Evolutionary conservation across 2,329 filamentous ascomycete species (phyloP), one percentile per base, ranked within the genome.

Genomic region (Penicillium polonicum): DNA sequence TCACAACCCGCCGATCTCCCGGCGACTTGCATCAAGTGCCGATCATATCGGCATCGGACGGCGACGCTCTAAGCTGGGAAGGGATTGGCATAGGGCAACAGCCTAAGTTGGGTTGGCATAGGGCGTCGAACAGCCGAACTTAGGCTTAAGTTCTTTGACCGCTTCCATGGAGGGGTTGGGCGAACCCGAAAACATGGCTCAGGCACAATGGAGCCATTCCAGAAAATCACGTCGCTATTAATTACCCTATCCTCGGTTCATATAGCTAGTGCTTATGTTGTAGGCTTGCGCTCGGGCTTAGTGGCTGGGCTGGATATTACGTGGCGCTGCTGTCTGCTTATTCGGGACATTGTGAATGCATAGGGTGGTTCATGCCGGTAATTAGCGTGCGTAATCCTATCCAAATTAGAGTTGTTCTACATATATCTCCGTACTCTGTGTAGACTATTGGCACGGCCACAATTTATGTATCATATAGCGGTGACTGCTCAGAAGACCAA

Each of bases 1-100:
- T 23, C 48, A 13, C 13, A 54, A 29, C 49, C 48, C 52, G 60
- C 57, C 38, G 63, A 65, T 65, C 63, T 65, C 63, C 62, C 63
- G 63, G 27, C 53, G 48, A 38, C 52, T 65, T 65, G 58, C 63
- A 59, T 64, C 51, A 56, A 55, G 52, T 27, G 62, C 39, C 48
- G 58, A 64, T 65, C 58, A 38, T 54, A 33, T 48, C 49, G 35
- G 19, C 12, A 50, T 57, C 19, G 25, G 56, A 49, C 6, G n/a
- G 35, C 13, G 10, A n/a, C 7, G 5, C 33, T 27, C 35, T 27
- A 21, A 41, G 51, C 12, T 23, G 19, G 29, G 36, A 41, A 31
- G 10, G 12, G 45, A 53, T 58, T 38, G 29, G 21, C 25, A 21
- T 23, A 10, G 33, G 13, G 23, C 17, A 8, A 23, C 23, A 23